phyloP scores from a whole-genome alignment of 306 rosid genomes.

The Oxytropis ochrocephala region DNA sequence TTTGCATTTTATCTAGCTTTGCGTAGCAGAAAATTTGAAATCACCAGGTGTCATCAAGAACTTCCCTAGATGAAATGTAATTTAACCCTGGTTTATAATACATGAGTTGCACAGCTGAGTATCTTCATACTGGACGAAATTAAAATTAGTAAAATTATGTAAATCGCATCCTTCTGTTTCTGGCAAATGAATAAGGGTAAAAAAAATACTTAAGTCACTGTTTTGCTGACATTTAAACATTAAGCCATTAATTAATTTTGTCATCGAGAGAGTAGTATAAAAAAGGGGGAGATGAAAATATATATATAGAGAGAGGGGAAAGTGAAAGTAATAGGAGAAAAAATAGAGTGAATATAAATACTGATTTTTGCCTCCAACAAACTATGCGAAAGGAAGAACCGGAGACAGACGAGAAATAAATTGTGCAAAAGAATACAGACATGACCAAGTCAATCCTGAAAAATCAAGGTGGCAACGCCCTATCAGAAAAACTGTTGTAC shows the following conservation, averaged over 20 bases:
- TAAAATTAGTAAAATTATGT: not conserved
- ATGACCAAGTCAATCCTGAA: too few species aligned
- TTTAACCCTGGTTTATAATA: not conserved
- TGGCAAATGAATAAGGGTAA: not conserved
- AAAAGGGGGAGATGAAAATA: too few species aligned
- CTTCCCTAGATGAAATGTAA: constrained; percentile 48
- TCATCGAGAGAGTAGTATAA: not conserved
- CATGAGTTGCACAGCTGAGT: not conserved
- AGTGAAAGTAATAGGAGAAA: too few species aligned
- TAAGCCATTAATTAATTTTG: not conserved
- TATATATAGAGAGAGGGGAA: too few species aligned
- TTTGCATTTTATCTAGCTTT: constrained; percentile 32
- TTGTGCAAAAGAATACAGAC: too few species aligned
- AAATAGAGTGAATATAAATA: too few species aligned
- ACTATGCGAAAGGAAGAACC: too few species aligned
- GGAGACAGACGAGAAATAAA: too few species aligned
- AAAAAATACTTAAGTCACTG: too few species aligned
- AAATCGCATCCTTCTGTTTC: not conserved
- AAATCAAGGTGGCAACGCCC: too few species aligned
- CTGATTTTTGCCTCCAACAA: too few species aligned
- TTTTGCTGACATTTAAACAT: not conserved
- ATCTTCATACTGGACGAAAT: not conserved
- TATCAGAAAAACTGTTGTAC: not conserved
- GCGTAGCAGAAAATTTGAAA: constrained; percentile 49
- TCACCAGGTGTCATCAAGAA: constrained; percentile 36